phyloP scores from a whole-genome alignment of 2,329 filamentous ascomycete genomes.

The Fusarium pininemorale region DNA sequence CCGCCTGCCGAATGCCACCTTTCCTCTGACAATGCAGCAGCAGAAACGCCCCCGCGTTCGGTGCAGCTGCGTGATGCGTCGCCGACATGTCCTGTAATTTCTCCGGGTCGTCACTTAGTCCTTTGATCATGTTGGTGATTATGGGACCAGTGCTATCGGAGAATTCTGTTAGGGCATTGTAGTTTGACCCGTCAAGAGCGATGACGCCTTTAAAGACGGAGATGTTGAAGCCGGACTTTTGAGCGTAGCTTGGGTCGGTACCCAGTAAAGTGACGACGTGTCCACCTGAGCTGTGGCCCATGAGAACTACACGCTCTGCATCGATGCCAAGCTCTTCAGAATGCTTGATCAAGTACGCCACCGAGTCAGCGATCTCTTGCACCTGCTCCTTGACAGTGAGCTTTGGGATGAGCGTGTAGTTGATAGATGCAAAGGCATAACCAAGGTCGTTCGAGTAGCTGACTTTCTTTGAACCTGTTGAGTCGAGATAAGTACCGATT shows the following conservation, averaged over 20 bases:
- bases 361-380: background rate
- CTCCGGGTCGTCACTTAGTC: background rate
- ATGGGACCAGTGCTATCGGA: background rate
- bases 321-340: rapidly evolving
- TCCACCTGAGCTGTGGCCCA: slow-evolving; percentile 12
- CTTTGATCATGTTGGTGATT: background rate
- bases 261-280: background rate
- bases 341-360: background rate
- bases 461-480: background rate
- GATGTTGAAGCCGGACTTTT: background rate
- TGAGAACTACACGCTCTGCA: background rate
- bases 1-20: background rate
- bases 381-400: slow-evolving; percentile 2
- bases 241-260: background rate
- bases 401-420: background rate
- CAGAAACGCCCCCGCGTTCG: background rate
- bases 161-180: slow-evolving; percentile 1
- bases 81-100: background rate
- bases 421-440: background rate
- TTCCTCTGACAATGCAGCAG: background rate
- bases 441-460: background rate
- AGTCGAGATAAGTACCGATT: slow-evolving; percentile 3
- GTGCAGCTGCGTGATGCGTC: background rate
- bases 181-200: slow-evolving; percentile 1
- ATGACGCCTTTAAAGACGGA: background rate